Evolutionary conservation across 768 basidiomycete genomes (phyloP).

Genomic region (Lactifluus subvellereus): DNA sequence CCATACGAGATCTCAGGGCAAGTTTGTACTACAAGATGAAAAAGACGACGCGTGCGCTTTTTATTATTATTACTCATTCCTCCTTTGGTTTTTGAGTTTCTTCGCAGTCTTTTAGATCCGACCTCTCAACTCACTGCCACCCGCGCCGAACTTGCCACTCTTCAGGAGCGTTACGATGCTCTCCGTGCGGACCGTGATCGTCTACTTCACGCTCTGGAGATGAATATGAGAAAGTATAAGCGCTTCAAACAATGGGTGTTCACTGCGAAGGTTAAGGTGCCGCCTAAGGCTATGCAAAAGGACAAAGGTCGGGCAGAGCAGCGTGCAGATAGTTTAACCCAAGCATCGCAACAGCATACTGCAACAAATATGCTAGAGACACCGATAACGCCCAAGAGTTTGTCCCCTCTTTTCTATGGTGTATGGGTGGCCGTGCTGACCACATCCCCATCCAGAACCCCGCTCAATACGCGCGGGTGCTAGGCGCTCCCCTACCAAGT

Average conservation of each 20-base stretch:
- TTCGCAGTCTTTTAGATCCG: background rate
- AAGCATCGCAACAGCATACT: background rate
- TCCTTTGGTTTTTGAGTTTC: background rate
- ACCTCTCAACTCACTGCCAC: background rate
- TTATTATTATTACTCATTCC: background rate
- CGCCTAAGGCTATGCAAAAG: background rate
- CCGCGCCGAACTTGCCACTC: constrained; percentile 10
- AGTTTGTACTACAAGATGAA: background rate
- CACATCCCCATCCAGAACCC: background rate
- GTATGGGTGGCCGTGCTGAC: background rate
- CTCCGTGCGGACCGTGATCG: constrained; percentile 12
- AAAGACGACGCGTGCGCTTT: background rate
- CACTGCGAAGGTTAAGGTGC: background rate
- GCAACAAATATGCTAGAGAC: constrained; percentile 14
- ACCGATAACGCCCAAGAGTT: constrained; percentile 9
- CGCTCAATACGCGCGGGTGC: background rate
- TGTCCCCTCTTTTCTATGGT: background rate
- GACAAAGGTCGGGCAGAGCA: background rate
- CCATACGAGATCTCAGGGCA: background rate
- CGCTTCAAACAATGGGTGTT: constrained; percentile 18
- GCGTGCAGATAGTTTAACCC: background rate
- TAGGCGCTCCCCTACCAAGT: background rate
- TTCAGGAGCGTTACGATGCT: constrained; percentile 15
- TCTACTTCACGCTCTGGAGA: background rate
- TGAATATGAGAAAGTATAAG: constrained; percentile 12